These are phyloP conservation scores for Coelastrella sp. DNA, from an alignment of 139 green algal species.

Conservation along the genomic window DNA sequence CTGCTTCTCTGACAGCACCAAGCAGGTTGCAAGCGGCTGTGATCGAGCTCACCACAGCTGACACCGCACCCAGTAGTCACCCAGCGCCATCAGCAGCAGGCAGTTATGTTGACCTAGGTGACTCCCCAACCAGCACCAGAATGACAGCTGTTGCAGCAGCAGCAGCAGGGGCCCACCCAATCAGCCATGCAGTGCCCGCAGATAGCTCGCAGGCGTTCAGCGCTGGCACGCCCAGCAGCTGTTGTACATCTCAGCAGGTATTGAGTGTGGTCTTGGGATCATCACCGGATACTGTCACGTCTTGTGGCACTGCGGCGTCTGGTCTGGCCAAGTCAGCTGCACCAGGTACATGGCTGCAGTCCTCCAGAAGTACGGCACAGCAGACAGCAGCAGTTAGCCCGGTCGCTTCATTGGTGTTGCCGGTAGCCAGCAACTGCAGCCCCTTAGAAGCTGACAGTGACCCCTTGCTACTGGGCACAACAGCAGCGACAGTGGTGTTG, in stretches of 20 bases:
- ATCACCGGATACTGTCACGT: neutral
- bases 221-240: neutral
- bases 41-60: neutral
- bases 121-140: neutral
- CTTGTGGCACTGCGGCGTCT: too few relatives aligned
- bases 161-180: neutral
- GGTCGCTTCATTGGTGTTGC: too few relatives aligned
- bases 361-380: too few relatives aligned
- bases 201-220: neutral
- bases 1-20: neutral
- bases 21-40: too few relatives aligned
- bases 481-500: too few relatives aligned
- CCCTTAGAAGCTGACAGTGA: too few relatives aligned
- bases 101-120: neutral
- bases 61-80: neutral
- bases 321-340: too few relatives aligned
- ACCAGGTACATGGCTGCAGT: too few relatives aligned
- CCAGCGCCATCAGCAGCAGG: neutral
- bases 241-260: neutral
- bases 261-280: neutral
- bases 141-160: neutral
- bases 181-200: neutral
- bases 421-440: too few relatives aligned
- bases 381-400: too few relatives aligned
- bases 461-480: too few relatives aligned